Percentiles rank a stretch among this genome's conserved stretches.
These are phyloP conservation scores for Tolypocladium cylindrosporum DNA, from an alignment of 2,329 filamentous ascomycete species.

Conservation along the genomic window DNA sequence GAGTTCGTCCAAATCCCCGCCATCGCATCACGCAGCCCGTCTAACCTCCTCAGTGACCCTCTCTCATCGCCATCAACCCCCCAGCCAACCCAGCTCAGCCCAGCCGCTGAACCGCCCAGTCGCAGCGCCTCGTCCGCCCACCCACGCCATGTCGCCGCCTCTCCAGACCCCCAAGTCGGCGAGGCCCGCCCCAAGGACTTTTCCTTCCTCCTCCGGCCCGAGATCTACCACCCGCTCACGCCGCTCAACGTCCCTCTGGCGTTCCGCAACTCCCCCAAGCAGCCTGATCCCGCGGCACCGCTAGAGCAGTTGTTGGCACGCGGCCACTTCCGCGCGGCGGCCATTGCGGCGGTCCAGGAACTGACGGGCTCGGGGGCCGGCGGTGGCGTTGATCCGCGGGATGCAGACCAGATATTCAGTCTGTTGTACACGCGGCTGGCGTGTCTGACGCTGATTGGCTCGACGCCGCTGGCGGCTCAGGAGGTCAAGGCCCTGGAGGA, in stretches of 20 bases:
- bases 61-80: constrained; percentile 4
- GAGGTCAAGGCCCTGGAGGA: constrained; percentile 56
- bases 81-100: constrained; percentile 2
- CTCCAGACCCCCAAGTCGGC: constrained; percentile 6
- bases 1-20: constrained; percentile 1
- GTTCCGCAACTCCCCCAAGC: constrained; percentile 59
- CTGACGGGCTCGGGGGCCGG: constrained; percentile 40
- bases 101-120: background rate
- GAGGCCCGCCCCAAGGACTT: constrained; percentile 52
- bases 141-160: constrained; percentile 17
- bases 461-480: constrained; percentile 57
- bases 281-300: constrained; percentile 52
- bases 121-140: constrained; percentile 2
- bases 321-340: constrained; percentile 74
- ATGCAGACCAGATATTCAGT: constrained; percentile 59
- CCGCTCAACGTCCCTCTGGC: constrained; percentile 48
- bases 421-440: constrained; percentile 74
- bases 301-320: constrained; percentile 57
- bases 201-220: constrained; percentile 66
- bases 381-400: constrained; percentile 37
- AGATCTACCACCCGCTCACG: constrained; percentile 75
- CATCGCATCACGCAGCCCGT: no score
- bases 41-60: constrained; percentile 1
- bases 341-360: constrained; percentile 54
- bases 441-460: constrained; percentile 70